Evolutionary conservation across 2,329 filamentous ascomycete genomes (phyloP).

Genomic region (Pseudogymnoascus sp.): DNA sequence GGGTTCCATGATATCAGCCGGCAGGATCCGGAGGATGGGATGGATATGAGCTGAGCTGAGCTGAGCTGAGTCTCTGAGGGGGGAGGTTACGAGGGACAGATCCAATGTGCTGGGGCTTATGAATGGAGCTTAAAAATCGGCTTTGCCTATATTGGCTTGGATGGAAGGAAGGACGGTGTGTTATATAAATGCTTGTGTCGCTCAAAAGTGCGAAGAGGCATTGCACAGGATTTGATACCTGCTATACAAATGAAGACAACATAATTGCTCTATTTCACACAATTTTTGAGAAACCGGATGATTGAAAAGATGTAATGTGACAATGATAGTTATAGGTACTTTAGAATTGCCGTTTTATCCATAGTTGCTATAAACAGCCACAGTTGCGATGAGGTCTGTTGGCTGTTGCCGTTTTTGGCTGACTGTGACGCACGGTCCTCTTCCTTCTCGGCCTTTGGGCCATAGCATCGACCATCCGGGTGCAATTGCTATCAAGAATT

Average conservation of each 20-base stretch:
- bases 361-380: background rate
- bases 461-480: background rate
- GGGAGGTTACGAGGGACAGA: background rate
- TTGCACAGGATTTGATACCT: background rate
- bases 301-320: background rate
- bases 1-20: background rate
- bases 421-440: background rate
- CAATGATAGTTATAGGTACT: background rate
- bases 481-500: background rate
- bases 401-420: background rate
- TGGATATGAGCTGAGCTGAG: slow-evolving; percentile 10
- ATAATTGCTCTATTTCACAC: background rate
- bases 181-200: background rate
- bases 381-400: background rate
- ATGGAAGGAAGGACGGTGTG: background rate
- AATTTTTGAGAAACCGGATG: background rate
- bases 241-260: background rate
- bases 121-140: background rate
- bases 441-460: background rate
- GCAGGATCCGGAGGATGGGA: slow-evolving; percentile 8
- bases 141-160: background rate
- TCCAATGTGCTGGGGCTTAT: slow-evolving; percentile 1
- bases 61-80: background rate
- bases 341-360: background rate
- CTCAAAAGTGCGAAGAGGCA: background rate